Conservation (phyloP, 345 rosid genomes). For the Kandelia obovata region DNA sequence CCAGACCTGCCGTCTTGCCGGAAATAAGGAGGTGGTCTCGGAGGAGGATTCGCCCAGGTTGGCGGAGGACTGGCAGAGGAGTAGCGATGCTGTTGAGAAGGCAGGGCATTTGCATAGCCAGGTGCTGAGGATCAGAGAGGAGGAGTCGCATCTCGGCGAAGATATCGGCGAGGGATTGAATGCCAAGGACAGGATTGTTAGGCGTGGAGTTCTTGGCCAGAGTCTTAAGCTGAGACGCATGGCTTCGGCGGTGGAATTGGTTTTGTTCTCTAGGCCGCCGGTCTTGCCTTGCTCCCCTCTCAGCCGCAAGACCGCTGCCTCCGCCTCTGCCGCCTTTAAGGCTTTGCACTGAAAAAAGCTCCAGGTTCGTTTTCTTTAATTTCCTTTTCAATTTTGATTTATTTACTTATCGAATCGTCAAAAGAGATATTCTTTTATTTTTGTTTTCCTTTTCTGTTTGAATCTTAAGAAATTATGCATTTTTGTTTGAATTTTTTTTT, state of each 20-base stretch:
- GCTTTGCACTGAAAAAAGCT: slow-evolving; percentile 11
- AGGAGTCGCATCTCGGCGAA: slow-evolving; percentile 57
- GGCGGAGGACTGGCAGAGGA: slow-evolving; percentile 34
- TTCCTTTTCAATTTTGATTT: neutral
- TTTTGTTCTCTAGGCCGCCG: slow-evolving; percentile 42
- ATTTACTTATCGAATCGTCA: neutral
- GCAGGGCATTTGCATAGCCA: slow-evolving; percentile 47
- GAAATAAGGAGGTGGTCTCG: slow-evolving; percentile 28
- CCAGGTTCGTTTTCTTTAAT: slow-evolving; percentile 2
- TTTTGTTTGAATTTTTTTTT: too few species aligned
- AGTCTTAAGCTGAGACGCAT: neutral
- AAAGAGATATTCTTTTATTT: too few species aligned
- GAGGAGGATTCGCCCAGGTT: slow-evolving; percentile 59
- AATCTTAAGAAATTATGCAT: neutral
- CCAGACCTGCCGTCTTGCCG: neutral
- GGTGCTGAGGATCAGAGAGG: slow-evolving; percentile 66
- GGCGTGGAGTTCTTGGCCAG: neutral
- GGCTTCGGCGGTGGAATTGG: slow-evolving; percentile 25
- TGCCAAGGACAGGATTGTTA: slow-evolving; percentile 12
- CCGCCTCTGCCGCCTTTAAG: neutral
- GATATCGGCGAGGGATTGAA: slow-evolving; percentile 30
- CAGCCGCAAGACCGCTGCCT: slow-evolving; percentile 40
- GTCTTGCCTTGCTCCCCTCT: slow-evolving; percentile 78
- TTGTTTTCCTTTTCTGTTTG: neutral
- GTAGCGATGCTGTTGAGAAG: slow-evolving; percentile 8